Evolutionary conservation across 1,284 basidiomycete species (phyloP).

Genomic region (Malassezia sympodialis): DNA sequence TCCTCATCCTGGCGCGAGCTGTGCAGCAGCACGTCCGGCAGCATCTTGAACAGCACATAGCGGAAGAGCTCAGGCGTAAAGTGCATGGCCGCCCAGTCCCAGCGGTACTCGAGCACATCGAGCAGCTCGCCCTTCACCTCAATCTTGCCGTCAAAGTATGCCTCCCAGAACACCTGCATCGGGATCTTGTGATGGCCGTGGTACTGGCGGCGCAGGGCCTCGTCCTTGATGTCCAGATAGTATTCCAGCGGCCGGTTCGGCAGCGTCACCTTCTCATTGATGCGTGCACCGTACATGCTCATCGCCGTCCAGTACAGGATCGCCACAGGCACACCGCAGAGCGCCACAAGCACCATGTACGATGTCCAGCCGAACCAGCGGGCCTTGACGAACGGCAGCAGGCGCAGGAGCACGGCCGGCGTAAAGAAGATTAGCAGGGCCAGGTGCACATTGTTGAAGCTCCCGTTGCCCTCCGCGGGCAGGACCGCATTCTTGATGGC

Average conservation of each 20-base stretch:
- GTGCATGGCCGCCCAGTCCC: slow-evolving; percentile 87
- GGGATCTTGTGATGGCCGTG: slow-evolving; percentile 75
- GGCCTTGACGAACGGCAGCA: slow-evolving; percentile 45
- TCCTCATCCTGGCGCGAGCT: slow-evolving; percentile 82
- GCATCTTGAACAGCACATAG: slow-evolving; percentile 77
- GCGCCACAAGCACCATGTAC: slow-evolving; percentile 54
- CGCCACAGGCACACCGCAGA: slow-evolving; percentile 68
- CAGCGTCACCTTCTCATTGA: slow-evolving; percentile 76
- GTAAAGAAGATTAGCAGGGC: slow-evolving; percentile 54
- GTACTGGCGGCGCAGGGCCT: slow-evolving; percentile 67
- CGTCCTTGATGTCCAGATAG: slow-evolving; percentile 84
- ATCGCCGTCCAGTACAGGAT: slow-evolving; percentile 82
- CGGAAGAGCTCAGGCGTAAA: slow-evolving; percentile 77
- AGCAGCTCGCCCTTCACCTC: slow-evolving; percentile 92
- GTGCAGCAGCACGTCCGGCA: slow-evolving; percentile 88
- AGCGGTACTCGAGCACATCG: slow-evolving; percentile 82
- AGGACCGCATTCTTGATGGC: slow-evolving; percentile 41
- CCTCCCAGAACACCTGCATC: slow-evolving; percentile 95
- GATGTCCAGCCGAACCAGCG: slow-evolving; percentile 42
- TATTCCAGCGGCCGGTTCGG: slow-evolving; percentile 65
- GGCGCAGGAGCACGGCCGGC: slow-evolving; percentile 39
- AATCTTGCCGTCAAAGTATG: slow-evolving; percentile 91
- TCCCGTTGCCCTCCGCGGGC: slow-evolving; percentile 48
- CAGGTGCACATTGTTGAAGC: slow-evolving; percentile 57
- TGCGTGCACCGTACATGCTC: slow-evolving; percentile 68